These are phyloP conservation scores for Scheffersomyces quercinus DNA, from an alignment of 1,139 yeast genomes.

Conservation along the genomic window DNA sequence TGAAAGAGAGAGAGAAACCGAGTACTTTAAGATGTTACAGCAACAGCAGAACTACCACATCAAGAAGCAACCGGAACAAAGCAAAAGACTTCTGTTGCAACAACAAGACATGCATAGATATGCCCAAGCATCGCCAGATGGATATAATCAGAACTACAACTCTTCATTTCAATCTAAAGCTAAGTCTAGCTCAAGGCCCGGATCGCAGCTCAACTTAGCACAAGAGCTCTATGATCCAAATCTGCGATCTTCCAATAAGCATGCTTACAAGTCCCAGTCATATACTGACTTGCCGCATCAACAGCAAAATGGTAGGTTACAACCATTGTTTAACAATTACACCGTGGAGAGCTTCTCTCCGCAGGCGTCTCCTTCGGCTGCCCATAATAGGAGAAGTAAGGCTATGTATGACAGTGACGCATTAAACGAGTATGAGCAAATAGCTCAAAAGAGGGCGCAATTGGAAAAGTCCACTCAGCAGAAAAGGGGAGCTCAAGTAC, in stretches of 20 bases:
- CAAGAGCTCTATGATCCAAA: conserved; percentile 7
- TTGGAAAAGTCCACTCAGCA: conserved; percentile 31
- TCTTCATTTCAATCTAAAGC: background rate
- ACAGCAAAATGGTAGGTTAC: conserved; percentile 3
- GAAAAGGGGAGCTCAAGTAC: conserved; percentile 8
- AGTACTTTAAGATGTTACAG: conserved; percentile 30
- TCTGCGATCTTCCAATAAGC: background rate
- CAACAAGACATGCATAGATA: conserved; percentile 5
- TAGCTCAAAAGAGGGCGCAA: conserved; percentile 36
- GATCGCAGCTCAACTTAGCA: conserved; percentile 10
- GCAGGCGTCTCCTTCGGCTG: conserved; percentile 20
- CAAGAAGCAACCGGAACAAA: conserved; percentile 18
- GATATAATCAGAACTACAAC: background rate
- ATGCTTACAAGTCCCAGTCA: conserved; percentile 13
- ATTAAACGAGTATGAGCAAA: conserved; percentile 25
- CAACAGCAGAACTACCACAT: conserved; percentile 34
- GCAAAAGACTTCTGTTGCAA: conserved; percentile 20
- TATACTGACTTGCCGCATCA: conserved; percentile 14
- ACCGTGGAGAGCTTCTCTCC: conserved; percentile 30
- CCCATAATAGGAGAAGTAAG: conserved; percentile 6
- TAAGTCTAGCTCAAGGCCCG: conserved; percentile 14
- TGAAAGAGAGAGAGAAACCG: conserved; percentile 33
- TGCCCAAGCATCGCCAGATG: background rate
- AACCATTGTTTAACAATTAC: conserved; percentile 20
- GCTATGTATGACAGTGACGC: conserved; percentile 12